Conservation (phyloP, 192 early-diverging fungal species). For the Backusella macrospora region DNA sequence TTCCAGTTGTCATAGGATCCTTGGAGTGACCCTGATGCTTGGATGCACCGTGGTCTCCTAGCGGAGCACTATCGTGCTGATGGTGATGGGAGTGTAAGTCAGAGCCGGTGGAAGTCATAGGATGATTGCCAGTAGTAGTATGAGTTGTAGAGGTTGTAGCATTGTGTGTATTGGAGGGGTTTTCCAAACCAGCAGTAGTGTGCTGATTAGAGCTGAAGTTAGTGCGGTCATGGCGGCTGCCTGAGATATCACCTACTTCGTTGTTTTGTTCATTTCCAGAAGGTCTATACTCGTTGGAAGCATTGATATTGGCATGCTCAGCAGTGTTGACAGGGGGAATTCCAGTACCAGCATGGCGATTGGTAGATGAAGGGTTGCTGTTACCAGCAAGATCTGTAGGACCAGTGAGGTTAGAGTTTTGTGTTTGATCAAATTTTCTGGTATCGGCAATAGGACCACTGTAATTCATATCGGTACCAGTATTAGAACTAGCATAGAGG, state of each 20-base stretch:
- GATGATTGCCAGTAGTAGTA: background rate
- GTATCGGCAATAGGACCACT: constrained; percentile 17
- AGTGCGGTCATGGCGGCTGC: background rate
- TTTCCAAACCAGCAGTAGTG: background rate
- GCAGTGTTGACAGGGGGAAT: constrained; percentile 19
- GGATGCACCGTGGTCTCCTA: constrained; percentile 11
- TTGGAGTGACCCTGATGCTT: background rate
- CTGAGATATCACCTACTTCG: background rate
- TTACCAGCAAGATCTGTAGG: background rate
- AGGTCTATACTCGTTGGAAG: background rate
- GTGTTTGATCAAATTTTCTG: constrained; percentile 7
- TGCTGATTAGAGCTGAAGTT: background rate
- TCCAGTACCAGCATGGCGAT: constrained; percentile 4
- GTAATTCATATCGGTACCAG: constrained; percentile 3
- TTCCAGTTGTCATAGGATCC: background rate
- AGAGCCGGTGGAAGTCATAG: constrained; percentile 3
- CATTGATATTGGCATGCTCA: background rate
- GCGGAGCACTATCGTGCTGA: background rate
- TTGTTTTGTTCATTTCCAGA: background rate
- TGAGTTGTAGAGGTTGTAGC: background rate
- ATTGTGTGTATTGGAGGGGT: constrained; percentile 5
- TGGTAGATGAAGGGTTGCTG: background rate
- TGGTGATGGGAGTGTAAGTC: background rate
- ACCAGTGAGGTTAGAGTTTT: background rate
- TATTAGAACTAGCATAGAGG: background rate